Evolutionary conservation across 371 early-diverging fungal species (phyloP), one percentile per base, ranked within the genome.

Genomic region (Mortierella sp.): DNA sequence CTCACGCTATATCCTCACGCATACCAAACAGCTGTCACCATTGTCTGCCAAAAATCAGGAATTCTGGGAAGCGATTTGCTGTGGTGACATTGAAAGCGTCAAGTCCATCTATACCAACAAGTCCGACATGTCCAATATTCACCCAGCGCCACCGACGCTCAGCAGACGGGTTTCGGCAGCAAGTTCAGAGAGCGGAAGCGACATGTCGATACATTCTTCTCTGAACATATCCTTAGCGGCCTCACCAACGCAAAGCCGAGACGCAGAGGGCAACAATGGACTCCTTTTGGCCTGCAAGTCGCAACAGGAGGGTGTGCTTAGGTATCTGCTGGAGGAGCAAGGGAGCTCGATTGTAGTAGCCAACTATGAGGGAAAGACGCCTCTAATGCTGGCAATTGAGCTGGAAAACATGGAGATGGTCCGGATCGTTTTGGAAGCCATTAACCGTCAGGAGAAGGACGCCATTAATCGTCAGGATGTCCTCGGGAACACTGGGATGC

Each of bases 261-360:
- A 92, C 79, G 70, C 71, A 0, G 73, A 88, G 21, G 92, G 92
- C 1, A 90, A 90, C 75, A 90, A 88, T 47, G 89, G 89, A 14
- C 77, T 92, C 1, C 77, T 91, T 42, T 75, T 91, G 26, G 91
- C 91, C 5, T 90, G 90, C 60, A 77, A 77, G 19, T 73, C 89
- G 24, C 88, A 87, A 14, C 89, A 91, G 50, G 34, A 86, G 3
- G 50, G 77, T 0, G 74, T 91, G 28, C 88, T 89, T 10, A 65
- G 75, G 9, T 88, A 85, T 44, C 60, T 92, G 3, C 44, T 90
- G 11, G 75, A 82, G 31, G 72, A 71, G 21, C 80, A 76, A 28
- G 54, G 58, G 6, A 13, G 38, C 50, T 47, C 82, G 31, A 63
- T 58, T 31, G 75, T 65, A 45, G 72, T 58, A 13, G 78, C 78